Evolutionary conservation across 768 basidiomycete species (phyloP), one percentile per base, ranked within the genome.

Genomic region (Boletus sp.): DNA sequence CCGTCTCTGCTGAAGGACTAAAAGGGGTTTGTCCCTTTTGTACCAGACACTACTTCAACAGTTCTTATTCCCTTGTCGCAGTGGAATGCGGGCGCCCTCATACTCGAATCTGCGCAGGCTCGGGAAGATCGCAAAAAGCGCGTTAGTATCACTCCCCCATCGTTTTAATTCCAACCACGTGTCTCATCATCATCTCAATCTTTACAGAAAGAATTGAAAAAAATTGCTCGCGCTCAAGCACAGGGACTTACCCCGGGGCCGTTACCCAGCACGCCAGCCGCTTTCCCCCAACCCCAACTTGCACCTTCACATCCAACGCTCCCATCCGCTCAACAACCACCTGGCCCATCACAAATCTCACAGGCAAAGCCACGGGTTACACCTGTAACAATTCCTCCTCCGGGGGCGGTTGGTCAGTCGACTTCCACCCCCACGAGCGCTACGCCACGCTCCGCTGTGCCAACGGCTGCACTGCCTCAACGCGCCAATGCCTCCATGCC

Each of bases 101-200:
- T 89, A 4, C 70, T 79, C 30, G 87, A 87, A 69, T 83, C 86
- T 5, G 81, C 85, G 1, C 88, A 89, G 70, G 88, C 87, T 39
- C 75, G 83, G 51, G 88, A 89, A 69, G 87, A 89, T 72, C 77
- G 87, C 67, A 88, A 84, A 77, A 85, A 82, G 73, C 81, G 85
- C 76, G 87, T 87, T 45, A 63, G 86, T 80, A 42, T 57, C 25
- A 21, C 47, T 38, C 17, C 34, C 10, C 15, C 48, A 40, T 55
- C 53, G 5, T 33, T 38, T 52, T 38, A 19, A 32, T 55, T 53
- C 44, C 33, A n/a, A 17, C 44, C 49, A 57, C 54, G 50, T 67
- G 46, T 40, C 58, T 60, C 38, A 55, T 49, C 46, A 29, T 51
- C 33, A 17, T 7, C 21, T 29, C 23, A 35, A 53, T 33, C 5